Conservation (phyloP, 768 basidiomycete species). For the Strobilomyces dryophilus region DNA sequence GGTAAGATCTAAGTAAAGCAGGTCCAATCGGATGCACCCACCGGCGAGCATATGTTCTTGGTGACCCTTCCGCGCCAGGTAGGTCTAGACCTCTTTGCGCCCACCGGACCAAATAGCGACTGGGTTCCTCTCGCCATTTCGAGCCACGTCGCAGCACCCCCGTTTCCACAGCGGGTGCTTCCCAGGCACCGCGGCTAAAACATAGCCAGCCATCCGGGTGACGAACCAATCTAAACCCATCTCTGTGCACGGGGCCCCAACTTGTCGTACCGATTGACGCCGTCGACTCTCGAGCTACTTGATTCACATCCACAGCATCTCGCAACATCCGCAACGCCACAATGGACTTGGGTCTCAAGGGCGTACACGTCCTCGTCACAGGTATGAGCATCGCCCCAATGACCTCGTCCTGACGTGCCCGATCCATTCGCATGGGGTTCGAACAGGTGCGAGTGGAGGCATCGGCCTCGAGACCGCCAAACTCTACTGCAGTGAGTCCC, state of each 20-base stretch:
- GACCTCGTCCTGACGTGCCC: background rate
- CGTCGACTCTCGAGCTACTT: background rate
- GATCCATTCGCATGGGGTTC: background rate
- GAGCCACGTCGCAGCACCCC: too few relatives aligned
- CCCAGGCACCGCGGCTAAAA: slow-evolving; percentile 14
- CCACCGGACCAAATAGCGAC: background rate
- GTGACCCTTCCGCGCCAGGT: too few relatives aligned
- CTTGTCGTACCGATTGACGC: background rate
- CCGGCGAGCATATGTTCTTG: too few relatives aligned
- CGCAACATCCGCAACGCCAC: background rate
- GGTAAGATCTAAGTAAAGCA: too few relatives aligned
- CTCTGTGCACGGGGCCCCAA: slow-evolving; percentile 7
- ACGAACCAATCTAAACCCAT: slow-evolving; percentile 4
- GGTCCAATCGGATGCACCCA: too few relatives aligned
- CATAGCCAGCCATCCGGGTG: slow-evolving; percentile 3
- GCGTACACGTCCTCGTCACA: slow-evolving; percentile 66
- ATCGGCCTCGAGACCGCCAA: slow-evolving; percentile 64
- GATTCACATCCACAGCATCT: background rate
- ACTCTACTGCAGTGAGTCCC: slow-evolving; percentile 49
- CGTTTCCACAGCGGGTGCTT: background rate
- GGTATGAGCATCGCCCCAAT: slow-evolving; percentile 35
- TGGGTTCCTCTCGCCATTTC: too few relatives aligned
- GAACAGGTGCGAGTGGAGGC: slow-evolving; percentile 68
- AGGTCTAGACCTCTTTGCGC: too few relatives aligned
- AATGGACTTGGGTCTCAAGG: slow-evolving; percentile 56